Evolutionary conservation across 2,329 filamentous ascomycete species (phyloP).

Genomic region (Monascus ruber): DNA sequence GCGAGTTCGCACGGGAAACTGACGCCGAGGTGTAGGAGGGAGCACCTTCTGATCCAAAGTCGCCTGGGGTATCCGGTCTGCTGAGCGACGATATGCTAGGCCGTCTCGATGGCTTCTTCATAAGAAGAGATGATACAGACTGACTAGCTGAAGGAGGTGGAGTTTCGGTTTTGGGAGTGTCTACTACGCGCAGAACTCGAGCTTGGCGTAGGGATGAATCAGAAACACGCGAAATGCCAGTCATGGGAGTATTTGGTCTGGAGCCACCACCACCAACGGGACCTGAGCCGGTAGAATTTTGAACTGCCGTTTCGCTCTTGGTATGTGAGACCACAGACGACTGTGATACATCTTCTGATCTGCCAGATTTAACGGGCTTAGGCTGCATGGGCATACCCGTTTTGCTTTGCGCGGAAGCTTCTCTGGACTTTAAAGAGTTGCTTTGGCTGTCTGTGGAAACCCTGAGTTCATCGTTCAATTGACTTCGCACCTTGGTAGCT

Average conservation of each 20-base stretch:
- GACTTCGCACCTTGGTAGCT: slow-evolving; percentile 16
- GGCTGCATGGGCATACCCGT: slow-evolving; percentile 9
- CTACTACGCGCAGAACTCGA: slow-evolving; percentile 45
- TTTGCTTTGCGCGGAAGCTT: slow-evolving; percentile 4
- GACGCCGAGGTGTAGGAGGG: slow-evolving; percentile 45
- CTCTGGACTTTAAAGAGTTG: slow-evolving; percentile 3
- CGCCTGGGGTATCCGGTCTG: slow-evolving; percentile 49
- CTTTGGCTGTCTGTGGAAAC: slow-evolving; percentile 9
- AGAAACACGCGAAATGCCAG: slow-evolving; percentile 24
- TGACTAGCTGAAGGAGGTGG: slow-evolving; percentile 19
- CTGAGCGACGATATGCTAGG: slow-evolving; percentile 44
- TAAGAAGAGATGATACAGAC: slow-evolving; percentile 20
- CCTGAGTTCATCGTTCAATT: slow-evolving; percentile 11
- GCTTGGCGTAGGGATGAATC: slow-evolving; percentile 32
- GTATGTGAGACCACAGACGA: slow-evolving; percentile 7
- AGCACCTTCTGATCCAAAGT: slow-evolving; percentile 47
- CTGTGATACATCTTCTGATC: slow-evolving; percentile 12
- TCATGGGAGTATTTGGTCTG: slow-evolving; percentile 39
- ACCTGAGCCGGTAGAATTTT: slow-evolving; percentile 12
- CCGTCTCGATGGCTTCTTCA: slow-evolving; percentile 20
- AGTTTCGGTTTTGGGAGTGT: slow-evolving; percentile 43
- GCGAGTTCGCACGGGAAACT: slow-evolving; percentile 49
- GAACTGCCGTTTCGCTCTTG: slow-evolving; percentile 15
- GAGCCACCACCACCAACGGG: slow-evolving; percentile 29
- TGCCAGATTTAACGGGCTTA: slow-evolving; percentile 25